phyloP scores from a whole-genome alignment of 2,329 filamentous ascomycete species.

The Metarhizium rileyi region DNA sequence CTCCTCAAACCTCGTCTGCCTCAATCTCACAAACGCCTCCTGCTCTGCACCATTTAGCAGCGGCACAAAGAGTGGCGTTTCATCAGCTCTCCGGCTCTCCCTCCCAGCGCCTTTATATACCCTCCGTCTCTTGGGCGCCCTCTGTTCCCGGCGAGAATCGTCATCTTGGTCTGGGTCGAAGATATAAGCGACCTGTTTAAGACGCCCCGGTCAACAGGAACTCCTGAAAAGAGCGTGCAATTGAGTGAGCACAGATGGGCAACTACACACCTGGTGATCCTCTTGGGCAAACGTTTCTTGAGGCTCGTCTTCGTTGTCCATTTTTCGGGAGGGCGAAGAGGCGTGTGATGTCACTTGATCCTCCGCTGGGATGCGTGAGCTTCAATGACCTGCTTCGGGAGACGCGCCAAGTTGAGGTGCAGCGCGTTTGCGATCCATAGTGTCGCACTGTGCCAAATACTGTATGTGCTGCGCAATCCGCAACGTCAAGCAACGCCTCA shows the following conservation, averaged over 20 bases:
- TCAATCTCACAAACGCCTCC: constrained; percentile 35
- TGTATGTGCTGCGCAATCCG: neutral
- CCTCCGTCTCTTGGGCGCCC: constrained; percentile 49
- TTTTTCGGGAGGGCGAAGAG: constrained; percentile 7
- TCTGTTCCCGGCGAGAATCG: constrained; percentile 15
- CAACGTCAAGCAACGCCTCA: neutral
- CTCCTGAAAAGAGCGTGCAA: neutral
- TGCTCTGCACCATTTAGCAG: constrained; percentile 47
- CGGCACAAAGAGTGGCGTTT: constrained; percentile 33
- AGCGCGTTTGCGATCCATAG: neutral
- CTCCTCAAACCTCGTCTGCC: constrained; percentile 50
- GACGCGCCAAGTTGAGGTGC: constrained; percentile 2
- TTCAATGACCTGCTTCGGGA: neutral
- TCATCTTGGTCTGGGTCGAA: constrained; percentile 34
- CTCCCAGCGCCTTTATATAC: constrained; percentile 31
- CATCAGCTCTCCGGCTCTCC: constrained; percentile 6
- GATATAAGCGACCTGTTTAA: constrained; percentile 8
- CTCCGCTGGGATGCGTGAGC: neutral
- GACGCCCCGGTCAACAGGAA: neutral
- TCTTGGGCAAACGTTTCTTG: constrained; percentile 24
- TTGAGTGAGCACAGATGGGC: neutral
- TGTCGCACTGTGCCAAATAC: neutral
- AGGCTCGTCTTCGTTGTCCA: constrained; percentile 14
- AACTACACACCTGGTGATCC: constrained; percentile 32
- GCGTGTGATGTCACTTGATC: neutral